Evolutionary conservation across 2,329 filamentous ascomycete genomes (phyloP), one percentile per base, ranked within the genome.

Genomic region (Pyrenochaeta sp.): DNA sequence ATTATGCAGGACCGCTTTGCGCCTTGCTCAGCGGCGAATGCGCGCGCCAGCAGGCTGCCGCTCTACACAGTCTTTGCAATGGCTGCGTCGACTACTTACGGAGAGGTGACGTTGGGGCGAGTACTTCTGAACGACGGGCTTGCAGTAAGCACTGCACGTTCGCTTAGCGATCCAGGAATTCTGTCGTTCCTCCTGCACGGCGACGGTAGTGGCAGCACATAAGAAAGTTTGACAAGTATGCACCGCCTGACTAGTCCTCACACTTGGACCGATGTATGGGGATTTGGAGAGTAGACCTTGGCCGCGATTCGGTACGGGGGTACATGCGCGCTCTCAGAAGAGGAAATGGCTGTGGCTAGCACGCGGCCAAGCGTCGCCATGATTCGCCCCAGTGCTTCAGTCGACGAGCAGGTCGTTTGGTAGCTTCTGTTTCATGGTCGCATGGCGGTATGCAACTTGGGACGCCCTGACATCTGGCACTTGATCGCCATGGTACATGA

Each of bases 401-500:
- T 35, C 48, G 30, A 34, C 44, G 52, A 51, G 44, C 49, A 49
- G 48, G 51, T 52, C 44, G 60, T 56, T 55, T 52, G 48, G 48
- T 47, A 41, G 46, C 27, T 40, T 43, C 39, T 51, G 61, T 65
- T 63, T 62, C 60, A 58, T 42, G 45, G 55, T 48, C 41, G 48
- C 58, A 57, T 53, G 40, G 48, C 47, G 42, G 43, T 44, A 46
- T 60, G 51, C 55, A 57, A 47, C 41, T 41, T 32, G 31, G 44
- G 44, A 46, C 51, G 47, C 46, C 48, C 48, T 59, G 50, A 52
- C 47, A 55, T 59, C 44, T 55, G 31, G 40, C 42, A 52, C 35
- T 55, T 52, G 45, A 46, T 49, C 50, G 29, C 48, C 44, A 51
- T 26, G 41, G 28, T 28, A 37, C 7, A 37, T 15, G 27, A 21